Conservation (phyloP, 73 alveolate species). For the Tetrahymena thermophila region DNA sequence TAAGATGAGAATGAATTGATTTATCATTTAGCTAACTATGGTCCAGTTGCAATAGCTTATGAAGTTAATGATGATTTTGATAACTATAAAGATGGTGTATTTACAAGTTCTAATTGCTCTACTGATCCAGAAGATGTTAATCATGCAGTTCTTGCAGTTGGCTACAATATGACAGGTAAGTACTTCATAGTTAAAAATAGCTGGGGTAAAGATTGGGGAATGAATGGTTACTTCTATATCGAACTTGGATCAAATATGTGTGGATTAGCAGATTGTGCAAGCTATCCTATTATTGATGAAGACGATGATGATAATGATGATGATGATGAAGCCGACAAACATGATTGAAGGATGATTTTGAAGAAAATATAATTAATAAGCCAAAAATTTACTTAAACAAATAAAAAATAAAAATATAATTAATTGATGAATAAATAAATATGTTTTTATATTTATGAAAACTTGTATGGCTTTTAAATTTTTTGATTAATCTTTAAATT, state of each 20-base stretch:
- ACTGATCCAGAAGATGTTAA: neutral
- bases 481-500: too few relatives aligned
- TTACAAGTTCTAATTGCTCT: neutral
- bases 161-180: conserved; percentile 48
- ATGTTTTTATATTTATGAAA: too few relatives aligned
- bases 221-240: conserved; percentile 70
- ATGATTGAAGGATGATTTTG: too few relatives aligned
- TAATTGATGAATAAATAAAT: too few relatives aligned
- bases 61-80: conserved; percentile 40
- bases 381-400: too few relatives aligned
- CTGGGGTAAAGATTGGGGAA: conserved; percentile 89
- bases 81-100: conserved; percentile 6
- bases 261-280: conserved; percentile 41
- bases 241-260: conserved; percentile 69
- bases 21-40: neutral
- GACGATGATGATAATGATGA: neutral
- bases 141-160: conserved; percentile 92
- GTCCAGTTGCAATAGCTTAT: conserved; percentile 51
- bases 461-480: too few relatives aligned
- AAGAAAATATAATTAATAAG: too few relatives aligned
- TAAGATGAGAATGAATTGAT: neutral
- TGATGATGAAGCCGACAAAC: too few relatives aligned
- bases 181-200: conserved; percentile 78
- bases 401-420: too few relatives aligned
- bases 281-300: neutral